phyloP scores from a whole-genome alignment of 179 eudicot species.

The Beta lomatogona region DNA sequence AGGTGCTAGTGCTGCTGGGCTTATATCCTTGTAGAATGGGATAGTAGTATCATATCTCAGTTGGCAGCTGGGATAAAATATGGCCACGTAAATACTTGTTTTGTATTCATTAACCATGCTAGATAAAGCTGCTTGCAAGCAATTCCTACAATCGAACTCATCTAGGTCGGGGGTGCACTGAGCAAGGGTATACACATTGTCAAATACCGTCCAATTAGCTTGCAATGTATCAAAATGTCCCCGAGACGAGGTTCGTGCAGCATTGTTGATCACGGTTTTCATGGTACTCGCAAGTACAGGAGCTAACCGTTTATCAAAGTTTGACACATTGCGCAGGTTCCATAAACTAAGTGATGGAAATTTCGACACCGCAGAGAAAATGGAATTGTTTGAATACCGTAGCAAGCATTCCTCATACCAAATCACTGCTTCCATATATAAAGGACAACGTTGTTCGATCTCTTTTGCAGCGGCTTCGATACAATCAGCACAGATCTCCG shows the following conservation, averaged over 20 bases:
- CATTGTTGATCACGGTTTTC: slow-evolving; percentile 7
- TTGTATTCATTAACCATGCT: not conserved
- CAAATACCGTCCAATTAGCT: not conserved
- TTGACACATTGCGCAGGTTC: not conserved
- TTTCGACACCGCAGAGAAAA: slow-evolving; percentile 13
- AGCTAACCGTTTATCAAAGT: slow-evolving; percentile 3
- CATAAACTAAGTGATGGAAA: too few species aligned
- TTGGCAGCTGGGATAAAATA: not conserved
- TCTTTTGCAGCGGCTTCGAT: not conserved
- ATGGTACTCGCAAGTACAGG: slow-evolving; percentile 5
- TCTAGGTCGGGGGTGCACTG: not conserved
- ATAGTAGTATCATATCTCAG: not conserved
- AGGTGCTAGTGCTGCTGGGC: not conserved
- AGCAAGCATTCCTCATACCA: slow-evolving; percentile 34
- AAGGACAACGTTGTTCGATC: slow-evolving; percentile 1
- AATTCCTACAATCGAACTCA: not conserved
- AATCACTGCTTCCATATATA: slow-evolving; percentile 4
- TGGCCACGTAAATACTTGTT: not conserved
- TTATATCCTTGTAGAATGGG: not conserved
- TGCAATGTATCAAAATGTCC: not conserved
- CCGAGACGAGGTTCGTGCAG: not conserved
- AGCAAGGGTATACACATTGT: not conserved
- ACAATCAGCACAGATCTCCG: slow-evolving; percentile 22
- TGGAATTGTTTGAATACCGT: slow-evolving; percentile 31
- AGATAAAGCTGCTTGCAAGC: not conserved